phyloP scores from a whole-genome alignment of 176 grass and related monocot genomes.

The Ensete glaucum region DNA sequence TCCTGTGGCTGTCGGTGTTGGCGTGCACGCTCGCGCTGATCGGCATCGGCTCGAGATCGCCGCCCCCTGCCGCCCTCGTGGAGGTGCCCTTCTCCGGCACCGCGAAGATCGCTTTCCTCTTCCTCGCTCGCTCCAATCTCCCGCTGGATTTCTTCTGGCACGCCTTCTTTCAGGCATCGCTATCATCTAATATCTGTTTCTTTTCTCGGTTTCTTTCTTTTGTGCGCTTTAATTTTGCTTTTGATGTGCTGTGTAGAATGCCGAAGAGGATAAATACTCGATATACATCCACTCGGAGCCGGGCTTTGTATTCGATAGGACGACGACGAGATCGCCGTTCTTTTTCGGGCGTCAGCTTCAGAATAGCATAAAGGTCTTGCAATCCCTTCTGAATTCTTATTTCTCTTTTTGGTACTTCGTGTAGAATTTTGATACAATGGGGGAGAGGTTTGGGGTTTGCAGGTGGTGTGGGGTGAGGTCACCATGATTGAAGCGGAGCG shows the following conservation, averaged over 20 bases:
- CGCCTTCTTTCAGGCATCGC: slow-evolving; percentile 67
- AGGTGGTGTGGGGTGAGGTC: slow-evolving; percentile 83
- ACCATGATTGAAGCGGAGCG: slow-evolving; percentile 93
- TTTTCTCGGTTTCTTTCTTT: neutral
- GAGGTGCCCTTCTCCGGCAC: slow-evolving; percentile 4
- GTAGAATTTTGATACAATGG: neutral
- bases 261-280: slow-evolving; percentile 66
- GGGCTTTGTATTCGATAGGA: slow-evolving; percentile 62
- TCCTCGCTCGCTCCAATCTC: slow-evolving; percentile 61
- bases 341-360: slow-evolving; percentile 66
- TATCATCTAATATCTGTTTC: neutral
- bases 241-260: slow-evolving; percentile 36
- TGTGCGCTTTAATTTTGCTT: neutral
- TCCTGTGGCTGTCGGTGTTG: slow-evolving; percentile 46
- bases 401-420: neutral
- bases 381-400: neutral
- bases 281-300: slow-evolving; percentile 89
- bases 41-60: slow-evolving; percentile 29
- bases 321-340: slow-evolving; percentile 64
- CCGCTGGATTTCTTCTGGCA: slow-evolving; percentile 97
- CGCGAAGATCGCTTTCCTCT: slow-evolving; percentile 83
- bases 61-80: slow-evolving; percentile 12
- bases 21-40: slow-evolving; percentile 41
- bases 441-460: slow-evolving; percentile 21
- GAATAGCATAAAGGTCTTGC: slow-evolving; percentile 58